Conservation (phyloP, 208 protist species). For the Trypanosoma boissoni region DNA sequence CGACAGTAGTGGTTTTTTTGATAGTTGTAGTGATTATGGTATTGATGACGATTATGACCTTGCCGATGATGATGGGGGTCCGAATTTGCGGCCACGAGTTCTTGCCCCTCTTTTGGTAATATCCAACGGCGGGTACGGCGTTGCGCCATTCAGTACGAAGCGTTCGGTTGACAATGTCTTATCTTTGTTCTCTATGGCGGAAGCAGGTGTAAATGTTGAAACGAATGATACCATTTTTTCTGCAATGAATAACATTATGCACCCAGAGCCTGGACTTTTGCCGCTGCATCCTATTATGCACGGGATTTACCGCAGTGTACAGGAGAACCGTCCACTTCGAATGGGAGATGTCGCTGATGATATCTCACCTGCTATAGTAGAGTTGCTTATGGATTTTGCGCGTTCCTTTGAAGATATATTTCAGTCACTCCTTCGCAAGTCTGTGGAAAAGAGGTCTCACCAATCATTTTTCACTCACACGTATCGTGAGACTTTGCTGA, state of each 20-base stretch:
- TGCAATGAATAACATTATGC: constrained; percentile 26
- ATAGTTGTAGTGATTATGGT: too few species aligned
- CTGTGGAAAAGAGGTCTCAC: constrained; percentile 3
- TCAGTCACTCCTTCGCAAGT: constrained; percentile 23
- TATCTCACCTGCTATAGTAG: constrained; percentile 28
- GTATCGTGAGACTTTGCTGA: constrained; percentile 41
- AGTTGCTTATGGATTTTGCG: constrained; percentile 42
- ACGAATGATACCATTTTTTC: constrained; percentile 3
- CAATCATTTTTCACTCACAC: constrained; percentile 38
- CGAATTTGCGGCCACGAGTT: constrained; percentile 21
- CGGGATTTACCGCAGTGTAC: constrained; percentile 25
- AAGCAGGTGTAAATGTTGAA: neutral
- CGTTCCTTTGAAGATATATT: constrained; percentile 30
- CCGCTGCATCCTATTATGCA: constrained; percentile 38
- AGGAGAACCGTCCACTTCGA: constrained; percentile 18
- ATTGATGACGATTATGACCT: neutral
- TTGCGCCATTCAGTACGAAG: constrained; percentile 47
- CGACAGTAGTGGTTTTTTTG: too few species aligned
- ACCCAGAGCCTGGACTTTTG: constrained; percentile 31
- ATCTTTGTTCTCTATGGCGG: neutral
- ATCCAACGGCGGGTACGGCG: constrained; percentile 43
- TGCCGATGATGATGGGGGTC: neutral
- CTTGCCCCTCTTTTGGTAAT: constrained; percentile 33
- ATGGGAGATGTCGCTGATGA: constrained; percentile 19
- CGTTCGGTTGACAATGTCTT: too few species aligned